Percentiles rank a stretch among this genome's conserved stretches.
These are phyloP conservation scores for Delonix regia DNA, from an alignment of 306 rosid species.

Conservation along the genomic window DNA sequence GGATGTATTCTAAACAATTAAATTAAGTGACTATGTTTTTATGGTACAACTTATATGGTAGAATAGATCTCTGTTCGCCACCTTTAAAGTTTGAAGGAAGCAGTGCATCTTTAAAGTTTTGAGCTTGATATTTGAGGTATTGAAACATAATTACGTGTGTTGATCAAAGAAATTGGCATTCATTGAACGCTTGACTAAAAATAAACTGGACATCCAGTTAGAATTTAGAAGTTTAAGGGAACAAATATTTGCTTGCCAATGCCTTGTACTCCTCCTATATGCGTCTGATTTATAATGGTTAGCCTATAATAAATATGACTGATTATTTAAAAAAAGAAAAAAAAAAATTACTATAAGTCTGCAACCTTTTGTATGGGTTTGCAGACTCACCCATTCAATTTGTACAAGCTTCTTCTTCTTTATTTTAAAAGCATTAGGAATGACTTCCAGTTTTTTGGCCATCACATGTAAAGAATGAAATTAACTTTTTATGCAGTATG, in stretches of 20 bases:
- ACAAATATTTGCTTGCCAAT: background rate
- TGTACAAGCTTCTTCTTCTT: background rate
- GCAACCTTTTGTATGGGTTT: background rate
- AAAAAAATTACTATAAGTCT: background rate
- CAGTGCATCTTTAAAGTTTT: no score
- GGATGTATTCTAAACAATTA: background rate
- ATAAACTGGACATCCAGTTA: background rate
- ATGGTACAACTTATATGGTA: slow-evolving; percentile 2
- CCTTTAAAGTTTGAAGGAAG: no score
- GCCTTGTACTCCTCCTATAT: background rate
- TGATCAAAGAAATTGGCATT: slow-evolving; percentile 1
- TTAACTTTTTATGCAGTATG: background rate
- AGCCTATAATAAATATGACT: background rate
- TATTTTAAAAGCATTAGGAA: background rate
- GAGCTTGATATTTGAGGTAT: background rate
- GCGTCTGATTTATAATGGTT: slow-evolving; percentile 13
- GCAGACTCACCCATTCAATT: background rate
- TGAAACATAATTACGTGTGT: background rate
- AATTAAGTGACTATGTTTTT: background rate
- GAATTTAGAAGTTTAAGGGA: background rate
- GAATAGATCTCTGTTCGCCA: no score
- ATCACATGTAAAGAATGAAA: slow-evolving; percentile 11
- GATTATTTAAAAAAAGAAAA: background rate
- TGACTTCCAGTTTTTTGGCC: background rate
- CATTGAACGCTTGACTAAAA: background rate